Conservation (phyloP, 2,329 filamentous ascomycete species). For the Microascus cirrosus region DNA sequence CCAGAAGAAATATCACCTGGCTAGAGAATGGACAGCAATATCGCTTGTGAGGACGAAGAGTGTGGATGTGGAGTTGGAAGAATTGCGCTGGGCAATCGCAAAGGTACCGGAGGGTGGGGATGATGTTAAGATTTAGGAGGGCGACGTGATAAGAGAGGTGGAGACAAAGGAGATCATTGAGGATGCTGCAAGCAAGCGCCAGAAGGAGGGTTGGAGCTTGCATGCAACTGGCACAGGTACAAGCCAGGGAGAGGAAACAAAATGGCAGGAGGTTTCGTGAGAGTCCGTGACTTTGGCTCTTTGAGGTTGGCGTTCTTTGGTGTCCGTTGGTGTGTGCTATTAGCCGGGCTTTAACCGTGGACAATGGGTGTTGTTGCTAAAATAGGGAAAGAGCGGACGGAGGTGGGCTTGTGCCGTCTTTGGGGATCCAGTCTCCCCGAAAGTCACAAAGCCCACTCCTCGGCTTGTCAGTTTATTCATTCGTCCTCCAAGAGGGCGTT, state of each 20-base stretch:
- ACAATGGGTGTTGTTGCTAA: not conserved
- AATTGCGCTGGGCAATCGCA: not conserved
- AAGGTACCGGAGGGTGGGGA: not conserved
- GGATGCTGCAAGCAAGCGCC: not conserved
- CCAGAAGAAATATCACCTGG: not conserved
- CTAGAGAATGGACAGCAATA: not conserved
- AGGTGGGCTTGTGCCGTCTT: not conserved
- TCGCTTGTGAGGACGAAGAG: not conserved
- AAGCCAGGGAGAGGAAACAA: not conserved
- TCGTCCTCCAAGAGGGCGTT: no score
- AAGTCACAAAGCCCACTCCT: no score
- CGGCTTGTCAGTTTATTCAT: no score
- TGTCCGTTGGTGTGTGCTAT: not conserved
- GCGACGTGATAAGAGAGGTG: not conserved
- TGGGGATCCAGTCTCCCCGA: not conserved
- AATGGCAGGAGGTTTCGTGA: not conserved
- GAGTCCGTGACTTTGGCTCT: slow-evolving; percentile 1
- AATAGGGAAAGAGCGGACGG: not conserved
- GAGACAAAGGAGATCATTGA: not conserved
- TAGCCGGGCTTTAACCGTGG: not conserved
- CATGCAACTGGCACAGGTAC: not conserved
- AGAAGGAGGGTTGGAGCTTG: not conserved
- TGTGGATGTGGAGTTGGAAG: not conserved
- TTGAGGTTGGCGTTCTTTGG: not conserved
- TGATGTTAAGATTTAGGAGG: not conserved